A percentile compares a stretch with the other conserved stretches of the same genome.
phyloP scores from a whole-genome alignment of 257 asterid species.

The Solanum chmielewskii region DNA sequence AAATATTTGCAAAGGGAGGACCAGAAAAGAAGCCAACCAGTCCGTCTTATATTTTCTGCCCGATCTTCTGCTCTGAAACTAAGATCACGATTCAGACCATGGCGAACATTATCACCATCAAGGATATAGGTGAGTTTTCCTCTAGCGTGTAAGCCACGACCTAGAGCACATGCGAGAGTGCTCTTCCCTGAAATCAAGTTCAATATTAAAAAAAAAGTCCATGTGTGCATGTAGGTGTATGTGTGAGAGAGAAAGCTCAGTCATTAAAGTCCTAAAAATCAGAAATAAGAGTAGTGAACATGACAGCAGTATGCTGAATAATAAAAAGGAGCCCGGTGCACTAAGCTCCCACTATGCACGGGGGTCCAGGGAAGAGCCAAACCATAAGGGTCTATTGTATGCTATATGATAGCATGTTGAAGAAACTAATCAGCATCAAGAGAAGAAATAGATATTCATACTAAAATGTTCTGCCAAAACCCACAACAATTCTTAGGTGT shows the following conservation, averaged over 20 bases:
- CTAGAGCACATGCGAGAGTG: constrained; percentile 89
- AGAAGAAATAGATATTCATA: neutral
- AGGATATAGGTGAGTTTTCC: constrained; percentile 86
- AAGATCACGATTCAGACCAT: constrained; percentile 85
- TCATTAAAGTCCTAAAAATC: neutral
- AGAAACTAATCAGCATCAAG: neutral
- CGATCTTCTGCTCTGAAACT: constrained; percentile 91
- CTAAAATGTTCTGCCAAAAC: neutral
- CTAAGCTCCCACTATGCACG: neutral
- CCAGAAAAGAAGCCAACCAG: constrained; percentile 43
- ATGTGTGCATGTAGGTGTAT: neutral
- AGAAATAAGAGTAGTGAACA: neutral
- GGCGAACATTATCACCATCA: constrained; percentile 98
- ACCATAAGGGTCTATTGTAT: neutral
- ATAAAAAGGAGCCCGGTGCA: neutral
- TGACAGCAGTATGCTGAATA: neutral
- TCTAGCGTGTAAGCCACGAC: constrained; percentile 68
- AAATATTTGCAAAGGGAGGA: neutral
- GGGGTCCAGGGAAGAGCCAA: neutral
- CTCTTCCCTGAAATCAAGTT: constrained; percentile 65
- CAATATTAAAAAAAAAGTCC: neutral
- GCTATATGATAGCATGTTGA: neutral
- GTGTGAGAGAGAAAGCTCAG: neutral
- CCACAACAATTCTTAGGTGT: neutral
- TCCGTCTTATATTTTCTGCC: constrained; percentile 89